phyloP scores from a whole-genome alignment of 1,139 yeast species.

The Blastobotrys aristatus region DNA sequence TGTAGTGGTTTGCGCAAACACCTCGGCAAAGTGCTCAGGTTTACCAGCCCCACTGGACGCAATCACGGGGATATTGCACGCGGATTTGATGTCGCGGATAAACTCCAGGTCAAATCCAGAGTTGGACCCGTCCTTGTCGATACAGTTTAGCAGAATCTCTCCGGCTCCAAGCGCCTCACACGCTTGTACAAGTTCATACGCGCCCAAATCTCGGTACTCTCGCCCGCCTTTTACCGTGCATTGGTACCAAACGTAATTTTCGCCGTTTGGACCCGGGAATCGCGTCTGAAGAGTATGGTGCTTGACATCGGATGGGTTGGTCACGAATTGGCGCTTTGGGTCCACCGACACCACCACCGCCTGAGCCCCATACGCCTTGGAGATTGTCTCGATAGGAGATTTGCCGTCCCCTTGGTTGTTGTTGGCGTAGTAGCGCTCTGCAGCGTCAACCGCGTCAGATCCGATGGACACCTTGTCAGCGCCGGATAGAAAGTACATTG shows the following conservation, averaged over 20 bases:
- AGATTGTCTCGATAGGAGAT: conserved; percentile 87
- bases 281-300: conserved; percentile 55
- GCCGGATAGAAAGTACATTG: conserved; percentile 86
- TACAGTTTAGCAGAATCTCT: conserved; percentile 84
- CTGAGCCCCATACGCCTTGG: conserved; percentile 87
- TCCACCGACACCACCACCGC: conserved; percentile 97
- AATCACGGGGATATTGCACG: conserved; percentile 84
- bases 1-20: conserved; percentile 69
- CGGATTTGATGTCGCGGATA: conserved; percentile 65
- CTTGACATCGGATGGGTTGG: conserved; percentile 51
- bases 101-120: conserved; percentile 87
- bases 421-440: conserved; percentile 66
- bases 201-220: conserved; percentile 83
- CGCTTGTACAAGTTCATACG: conserved; percentile 79
- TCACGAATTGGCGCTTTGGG: conserved; percentile 79
- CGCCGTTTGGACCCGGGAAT: conserved; percentile 76
- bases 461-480: conserved; percentile 98
- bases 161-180: conserved; percentile 97
- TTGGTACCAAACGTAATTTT: conserved; percentile 83
- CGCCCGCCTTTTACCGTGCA: conserved; percentile 97
- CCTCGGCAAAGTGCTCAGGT: conserved; percentile 85
- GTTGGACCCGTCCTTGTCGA: conserved; percentile 94
- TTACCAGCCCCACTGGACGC: conserved; percentile 97
- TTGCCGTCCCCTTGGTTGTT: conserved; percentile 58
- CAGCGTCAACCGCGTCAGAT: conserved; percentile 91